Evolutionary conservation across 352 stramenopile species (phyloP).

Genomic region (Phytophthora tubulina): DNA sequence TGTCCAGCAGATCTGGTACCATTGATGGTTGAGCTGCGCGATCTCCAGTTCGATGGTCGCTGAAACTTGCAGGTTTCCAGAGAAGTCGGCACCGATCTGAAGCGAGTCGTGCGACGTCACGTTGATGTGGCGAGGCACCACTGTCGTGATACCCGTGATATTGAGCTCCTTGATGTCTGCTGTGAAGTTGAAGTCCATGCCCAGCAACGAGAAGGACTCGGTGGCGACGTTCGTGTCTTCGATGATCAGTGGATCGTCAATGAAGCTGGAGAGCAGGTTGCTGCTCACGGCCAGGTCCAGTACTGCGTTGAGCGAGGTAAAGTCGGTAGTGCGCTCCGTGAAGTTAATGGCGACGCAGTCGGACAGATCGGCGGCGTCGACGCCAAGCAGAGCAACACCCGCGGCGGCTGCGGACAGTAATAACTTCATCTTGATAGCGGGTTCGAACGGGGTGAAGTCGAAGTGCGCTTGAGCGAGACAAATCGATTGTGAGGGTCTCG

Average conservation of each 20-base stretch:
- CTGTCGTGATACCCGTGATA: conserved; percentile 39
- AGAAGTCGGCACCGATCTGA: conserved; percentile 43
- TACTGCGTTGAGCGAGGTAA: conserved; percentile 44
- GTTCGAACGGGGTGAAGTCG: background rate
- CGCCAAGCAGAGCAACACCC: conserved; percentile 11
- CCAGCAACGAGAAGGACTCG: conserved; percentile 43
- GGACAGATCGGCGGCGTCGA: conserved; percentile 20
- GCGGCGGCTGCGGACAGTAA: conserved; percentile 10
- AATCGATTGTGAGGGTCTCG: conserved; percentile 17
- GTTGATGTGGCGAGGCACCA: conserved; percentile 47
- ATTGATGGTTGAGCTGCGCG: conserved; percentile 46
- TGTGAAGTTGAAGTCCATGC: conserved; percentile 41
- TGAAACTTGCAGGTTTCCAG: conserved; percentile 35
- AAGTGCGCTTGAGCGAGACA: conserved; percentile 10
- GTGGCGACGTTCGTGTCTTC: conserved; percentile 34
- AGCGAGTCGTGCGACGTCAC: conserved; percentile 39
- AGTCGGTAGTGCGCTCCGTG: conserved; percentile 32
- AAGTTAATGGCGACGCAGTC: conserved; percentile 45
- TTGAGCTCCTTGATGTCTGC: conserved; percentile 45
- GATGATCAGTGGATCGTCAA: conserved; percentile 43
- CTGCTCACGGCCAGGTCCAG: conserved; percentile 41
- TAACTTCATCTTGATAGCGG: conserved; percentile 28
- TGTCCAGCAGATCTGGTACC: conserved; percentile 61
- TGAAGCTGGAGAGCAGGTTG: conserved; percentile 39
- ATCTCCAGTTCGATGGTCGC: conserved; percentile 40